A percentile compares a stretch with the other conserved stretches of the same genome.
These are phyloP conservation scores for Gossypium gossypioides DNA, from an alignment of 441 rosid genomes.

Conservation along the genomic window DNA sequence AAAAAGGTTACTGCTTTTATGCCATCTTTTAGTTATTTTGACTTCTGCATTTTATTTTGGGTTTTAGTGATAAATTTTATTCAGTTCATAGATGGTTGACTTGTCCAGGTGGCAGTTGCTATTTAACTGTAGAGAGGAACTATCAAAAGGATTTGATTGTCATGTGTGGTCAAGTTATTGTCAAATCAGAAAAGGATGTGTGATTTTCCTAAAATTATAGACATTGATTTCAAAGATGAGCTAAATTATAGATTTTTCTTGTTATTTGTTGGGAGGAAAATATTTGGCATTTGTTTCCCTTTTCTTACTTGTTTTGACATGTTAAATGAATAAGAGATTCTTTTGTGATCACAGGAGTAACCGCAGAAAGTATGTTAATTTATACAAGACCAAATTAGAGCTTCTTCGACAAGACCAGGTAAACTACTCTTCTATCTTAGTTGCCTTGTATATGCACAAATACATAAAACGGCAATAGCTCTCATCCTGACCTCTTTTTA, in stretches of 20 bases:
- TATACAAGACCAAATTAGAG: conserved; percentile 70
- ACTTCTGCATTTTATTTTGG: not conserved
- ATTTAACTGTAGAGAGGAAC: not conserved
- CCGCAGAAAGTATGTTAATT: conserved; percentile 63
- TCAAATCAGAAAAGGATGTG: not conserved
- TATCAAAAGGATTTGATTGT: not conserved
- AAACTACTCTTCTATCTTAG: conserved; percentile 4
- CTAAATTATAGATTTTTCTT: not conserved
- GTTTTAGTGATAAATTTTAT: not conserved
- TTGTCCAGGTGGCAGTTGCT: not conserved
- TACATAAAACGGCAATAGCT: not conserved
- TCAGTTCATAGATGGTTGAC: not conserved
- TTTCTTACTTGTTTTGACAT: conserved; percentile 13
- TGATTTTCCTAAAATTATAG: conserved; percentile 1
- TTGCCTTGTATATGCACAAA: conserved; percentile 1
- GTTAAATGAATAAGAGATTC: not conserved
- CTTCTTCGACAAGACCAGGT: conserved; percentile 75
- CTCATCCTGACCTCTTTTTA: not conserved
- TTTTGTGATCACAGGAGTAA: conserved; percentile 41
- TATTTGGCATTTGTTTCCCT: not conserved
- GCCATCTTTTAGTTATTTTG: not conserved
- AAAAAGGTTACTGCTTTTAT: not conserved
- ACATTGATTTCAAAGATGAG: not conserved
- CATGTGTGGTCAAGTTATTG: not conserved
- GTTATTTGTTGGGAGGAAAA: not conserved